Evolutionary conservation across 1,284 basidiomycete genomes (phyloP), one percentile per base, ranked within the genome.

Genomic region (Psilocybe mexicana): DNA sequence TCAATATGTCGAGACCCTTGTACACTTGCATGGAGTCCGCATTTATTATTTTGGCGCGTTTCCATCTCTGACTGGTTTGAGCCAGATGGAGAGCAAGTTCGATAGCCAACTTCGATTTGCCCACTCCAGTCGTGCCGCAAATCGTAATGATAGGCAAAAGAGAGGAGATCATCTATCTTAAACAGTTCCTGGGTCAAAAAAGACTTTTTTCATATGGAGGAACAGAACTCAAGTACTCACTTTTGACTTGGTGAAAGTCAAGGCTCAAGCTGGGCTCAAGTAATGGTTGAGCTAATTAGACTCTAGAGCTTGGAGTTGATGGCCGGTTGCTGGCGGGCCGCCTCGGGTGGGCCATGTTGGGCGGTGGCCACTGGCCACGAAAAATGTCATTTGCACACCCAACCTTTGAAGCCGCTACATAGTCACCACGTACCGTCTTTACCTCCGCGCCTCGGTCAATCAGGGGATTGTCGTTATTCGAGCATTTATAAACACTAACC

Each of bases 1-100:
- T 99, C 67, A 98, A 90, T 54, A 97, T 79, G 71, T 98, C 92
- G 67, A 99, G 81, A 0, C 96, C 96, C n/a, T 80, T 79, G 72
- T 99, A 99, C 12, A 96, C 89, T 74, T 99, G 97, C 96, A 99
- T 99, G 8, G 96, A 89, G 74, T 99, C 97, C 7, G 95, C 93
- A 66, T 97, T 98, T 69, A 99, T 90, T 63, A 98, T 82, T 67
- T 88, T 82, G 12, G 87, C 88, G 14, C 84, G 82, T 14, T 71
- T 73, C 80, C 86, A 89, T 65, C 72, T 70, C 23, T 64, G 67
- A 35, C 66, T 62, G 52, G 61, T 26, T 44, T 74, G 69, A 12
- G 76, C 65, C 28, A 89, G 69, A 57, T 81, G 80, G 26, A 87
- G 79, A 11, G 94, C 94, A 12, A 99, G 80, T 58, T 98, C 88